Conservation (phyloP, 192 early-diverging fungal species). For the Phlyctochytrium planicorne region DNA sequence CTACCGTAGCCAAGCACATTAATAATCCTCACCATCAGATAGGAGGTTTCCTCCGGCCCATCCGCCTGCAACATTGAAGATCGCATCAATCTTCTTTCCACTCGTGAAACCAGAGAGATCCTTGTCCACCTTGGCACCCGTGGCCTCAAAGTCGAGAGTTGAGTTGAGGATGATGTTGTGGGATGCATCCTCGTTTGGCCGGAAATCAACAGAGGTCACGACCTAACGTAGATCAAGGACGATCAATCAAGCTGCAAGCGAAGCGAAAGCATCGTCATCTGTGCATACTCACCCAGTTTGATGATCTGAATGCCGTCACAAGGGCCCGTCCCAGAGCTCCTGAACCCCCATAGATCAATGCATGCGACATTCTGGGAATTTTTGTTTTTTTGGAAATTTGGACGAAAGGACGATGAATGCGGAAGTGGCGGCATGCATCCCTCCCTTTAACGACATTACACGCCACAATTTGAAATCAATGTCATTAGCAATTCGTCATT, state of each 20-base stretch:
- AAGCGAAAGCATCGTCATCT: neutral
- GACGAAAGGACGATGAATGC: neutral
- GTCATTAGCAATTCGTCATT: slow-evolving; percentile 25
- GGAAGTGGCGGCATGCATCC: neutral
- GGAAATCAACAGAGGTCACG: slow-evolving; percentile 78
- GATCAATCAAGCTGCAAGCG: neutral
- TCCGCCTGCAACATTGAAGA: slow-evolving; percentile 93
- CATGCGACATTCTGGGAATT: slow-evolving; percentile 25
- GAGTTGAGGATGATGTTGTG: slow-evolving; percentile 62
- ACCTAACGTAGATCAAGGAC: slow-evolving; percentile 36
- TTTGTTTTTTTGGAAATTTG: neutral
- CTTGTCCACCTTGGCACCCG: slow-evolving; percentile 57
- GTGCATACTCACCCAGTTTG: slow-evolving; percentile 63
- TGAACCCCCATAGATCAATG: slow-evolving; percentile 86
- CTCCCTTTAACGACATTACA: slow-evolving; percentile 21
- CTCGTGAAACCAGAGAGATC: slow-evolving; percentile 17
- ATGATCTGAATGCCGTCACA: slow-evolving; percentile 68
- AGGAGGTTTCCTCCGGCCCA: slow-evolving; percentile 90
- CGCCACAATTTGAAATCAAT: slow-evolving; percentile 36
- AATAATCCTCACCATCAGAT: slow-evolving; percentile 46
- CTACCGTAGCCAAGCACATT: neutral
- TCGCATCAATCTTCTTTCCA: slow-evolving; percentile 67
- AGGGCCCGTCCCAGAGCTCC: slow-evolving; percentile 84
- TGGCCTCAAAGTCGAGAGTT: slow-evolving; percentile 41
- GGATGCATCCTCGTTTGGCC: slow-evolving; percentile 69